phyloP scores from a whole-genome alignment of 2,329 filamentous ascomycete genomes.

The Emergomyces orientalis region DNA sequence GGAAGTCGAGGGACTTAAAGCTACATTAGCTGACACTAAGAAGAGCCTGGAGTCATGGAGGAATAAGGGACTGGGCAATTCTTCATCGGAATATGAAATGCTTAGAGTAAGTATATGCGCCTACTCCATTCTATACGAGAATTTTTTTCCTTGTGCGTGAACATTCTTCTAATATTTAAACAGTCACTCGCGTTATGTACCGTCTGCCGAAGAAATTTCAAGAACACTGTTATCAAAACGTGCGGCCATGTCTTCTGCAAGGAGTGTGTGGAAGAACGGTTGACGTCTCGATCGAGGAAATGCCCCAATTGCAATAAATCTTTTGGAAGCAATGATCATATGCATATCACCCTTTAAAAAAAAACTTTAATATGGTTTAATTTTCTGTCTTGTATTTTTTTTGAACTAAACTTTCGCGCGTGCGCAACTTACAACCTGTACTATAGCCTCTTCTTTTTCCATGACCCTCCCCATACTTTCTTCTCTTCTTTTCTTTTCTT shows the following conservation, averaged over 20 bases:
- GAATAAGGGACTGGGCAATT: slow-evolving; percentile 69
- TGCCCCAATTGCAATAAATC: slow-evolving; percentile 89
- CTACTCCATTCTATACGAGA: background rate
- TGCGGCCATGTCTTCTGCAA: slow-evolving; percentile 95
- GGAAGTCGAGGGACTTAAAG: slow-evolving; percentile 71
- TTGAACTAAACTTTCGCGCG: background rate
- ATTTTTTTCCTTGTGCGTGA: slow-evolving; percentile 13
- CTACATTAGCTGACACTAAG: slow-evolving; percentile 65
- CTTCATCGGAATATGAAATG: slow-evolving; percentile 72
- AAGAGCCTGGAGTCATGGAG: slow-evolving; percentile 83
- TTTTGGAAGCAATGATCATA: slow-evolving; percentile 84
- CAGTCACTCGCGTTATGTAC: slow-evolving; percentile 75
- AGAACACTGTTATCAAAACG: slow-evolving; percentile 85
- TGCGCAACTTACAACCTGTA: slow-evolving; percentile 5
- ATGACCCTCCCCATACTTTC: background rate
- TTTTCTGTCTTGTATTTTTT: slow-evolving; percentile 8
- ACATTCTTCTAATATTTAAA: slow-evolving; percentile 10
- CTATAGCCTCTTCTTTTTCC: slow-evolving; percentile 10
- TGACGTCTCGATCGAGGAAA: slow-evolving; percentile 83
- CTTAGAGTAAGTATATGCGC: slow-evolving; percentile 58
- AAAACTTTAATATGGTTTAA: background rate
- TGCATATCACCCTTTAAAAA: slow-evolving; percentile 47
- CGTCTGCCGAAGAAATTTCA: slow-evolving; percentile 86
- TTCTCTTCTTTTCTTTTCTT: background rate
- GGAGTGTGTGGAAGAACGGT: slow-evolving; percentile 78